phyloP scores from a whole-genome alignment of 768 basidiomycete genomes.

The Suillus lakei region DNA sequence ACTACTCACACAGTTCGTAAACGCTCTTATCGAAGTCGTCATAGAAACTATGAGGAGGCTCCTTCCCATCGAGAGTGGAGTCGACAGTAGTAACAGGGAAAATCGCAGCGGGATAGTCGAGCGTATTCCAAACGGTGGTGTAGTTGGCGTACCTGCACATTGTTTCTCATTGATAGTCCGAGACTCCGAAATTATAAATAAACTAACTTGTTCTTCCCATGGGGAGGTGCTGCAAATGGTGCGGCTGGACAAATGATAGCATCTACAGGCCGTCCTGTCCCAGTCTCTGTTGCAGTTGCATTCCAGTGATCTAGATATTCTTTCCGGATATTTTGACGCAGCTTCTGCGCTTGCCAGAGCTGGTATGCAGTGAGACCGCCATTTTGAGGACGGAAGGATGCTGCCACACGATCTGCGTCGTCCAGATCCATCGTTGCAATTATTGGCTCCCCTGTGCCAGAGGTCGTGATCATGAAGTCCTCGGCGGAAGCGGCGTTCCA shows the following conservation, averaged over 20 bases:
- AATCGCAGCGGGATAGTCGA: slow-evolving; percentile 66
- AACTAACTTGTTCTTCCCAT: slow-evolving; percentile 59
- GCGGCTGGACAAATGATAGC: slow-evolving; percentile 72
- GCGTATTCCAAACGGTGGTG: slow-evolving; percentile 67
- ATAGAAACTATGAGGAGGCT: slow-evolving; percentile 51
- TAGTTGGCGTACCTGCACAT: slow-evolving; percentile 49
- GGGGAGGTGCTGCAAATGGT: slow-evolving; percentile 64
- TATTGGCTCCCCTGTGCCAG: slow-evolving; percentile 57
- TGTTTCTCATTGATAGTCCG: slow-evolving; percentile 10
- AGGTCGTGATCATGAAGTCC: slow-evolving; percentile 47
- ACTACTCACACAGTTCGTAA: slow-evolving; percentile 57
- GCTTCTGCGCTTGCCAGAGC: slow-evolving; percentile 70
- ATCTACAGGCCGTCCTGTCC: slow-evolving; percentile 76
- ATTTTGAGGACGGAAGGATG: slow-evolving; percentile 32
- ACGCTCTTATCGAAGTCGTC: slow-evolving; percentile 50
- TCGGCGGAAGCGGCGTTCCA: slow-evolving; percentile 52
- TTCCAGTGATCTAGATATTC: slow-evolving; percentile 70
- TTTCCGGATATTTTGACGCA: slow-evolving; percentile 49
- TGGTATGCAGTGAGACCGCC: slow-evolving; percentile 54
- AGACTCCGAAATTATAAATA: slow-evolving; percentile 2
- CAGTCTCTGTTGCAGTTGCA: slow-evolving; percentile 51
- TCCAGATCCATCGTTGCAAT: slow-evolving; percentile 51
- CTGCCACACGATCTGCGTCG: slow-evolving; percentile 22
- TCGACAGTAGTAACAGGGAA: slow-evolving; percentile 72
- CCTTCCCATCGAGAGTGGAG: slow-evolving; percentile 52